A percentile compares a stretch with the other conserved stretches of the same genome.
Evolutionary conservation across 2,329 filamentous ascomycete genomes (phyloP).

Genomic region (Ceratocystis variospora): DNA sequence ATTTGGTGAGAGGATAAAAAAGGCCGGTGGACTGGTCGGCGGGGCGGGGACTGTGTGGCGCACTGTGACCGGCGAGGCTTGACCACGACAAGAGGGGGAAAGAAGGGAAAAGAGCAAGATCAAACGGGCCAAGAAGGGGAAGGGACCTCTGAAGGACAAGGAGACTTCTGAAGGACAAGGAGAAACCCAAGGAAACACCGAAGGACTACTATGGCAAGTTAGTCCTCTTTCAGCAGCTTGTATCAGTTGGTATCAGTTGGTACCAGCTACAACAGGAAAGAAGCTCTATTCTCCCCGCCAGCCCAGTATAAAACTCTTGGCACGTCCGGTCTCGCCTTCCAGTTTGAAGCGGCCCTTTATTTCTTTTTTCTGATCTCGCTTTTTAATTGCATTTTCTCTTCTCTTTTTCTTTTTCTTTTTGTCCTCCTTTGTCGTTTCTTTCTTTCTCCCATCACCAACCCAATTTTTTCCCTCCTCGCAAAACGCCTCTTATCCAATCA

Average conservation of each 20-base stretch:
- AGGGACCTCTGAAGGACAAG: neutral
- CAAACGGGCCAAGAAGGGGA: neutral
- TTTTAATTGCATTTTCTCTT: constrained; percentile 21
- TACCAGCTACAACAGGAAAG: neutral
- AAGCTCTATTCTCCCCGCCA: constrained; percentile 19
- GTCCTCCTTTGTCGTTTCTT: constrained; percentile 16
- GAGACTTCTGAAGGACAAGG: neutral
- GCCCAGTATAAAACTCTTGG: constrained; percentile 16
- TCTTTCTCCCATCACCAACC: constrained; percentile 20
- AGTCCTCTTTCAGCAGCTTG: neutral
- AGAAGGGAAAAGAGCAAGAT: neutral
- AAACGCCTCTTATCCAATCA: constrained; percentile 34
- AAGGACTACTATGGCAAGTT: too few relatives aligned
- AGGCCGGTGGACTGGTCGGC: neutral
- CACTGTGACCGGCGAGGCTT: neutral
- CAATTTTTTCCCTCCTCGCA: constrained; percentile 15
- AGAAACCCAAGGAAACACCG: neutral
- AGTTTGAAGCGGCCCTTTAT: constrained; percentile 20
- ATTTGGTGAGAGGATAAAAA: neutral
- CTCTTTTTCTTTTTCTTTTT: constrained; percentile 18
- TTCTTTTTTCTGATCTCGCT: constrained; percentile 23
- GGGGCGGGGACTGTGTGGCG: neutral
- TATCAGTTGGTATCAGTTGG: neutral
- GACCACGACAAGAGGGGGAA: neutral
- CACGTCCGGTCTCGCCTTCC: constrained; percentile 19